Evolutionary conservation across 1,139 yeast genomes (phyloP).

Genomic region (Taiozyma sp.): DNA sequence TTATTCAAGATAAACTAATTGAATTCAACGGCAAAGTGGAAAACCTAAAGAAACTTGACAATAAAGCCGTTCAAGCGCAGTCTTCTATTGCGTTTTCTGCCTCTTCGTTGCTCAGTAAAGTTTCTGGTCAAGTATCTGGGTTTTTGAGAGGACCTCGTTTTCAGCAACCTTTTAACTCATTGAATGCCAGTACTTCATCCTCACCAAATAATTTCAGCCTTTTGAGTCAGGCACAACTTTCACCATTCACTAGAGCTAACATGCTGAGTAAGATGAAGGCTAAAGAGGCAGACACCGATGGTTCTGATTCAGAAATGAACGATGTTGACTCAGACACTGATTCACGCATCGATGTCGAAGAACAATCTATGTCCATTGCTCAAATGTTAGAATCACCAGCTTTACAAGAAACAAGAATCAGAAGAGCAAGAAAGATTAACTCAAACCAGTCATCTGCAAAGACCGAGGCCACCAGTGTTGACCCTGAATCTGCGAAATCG

Average conservation of each 20-base stretch:
- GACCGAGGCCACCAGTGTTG: not conserved
- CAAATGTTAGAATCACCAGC: constrained; percentile 2
- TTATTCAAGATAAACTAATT: constrained; percentile 25
- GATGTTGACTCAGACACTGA: constrained; percentile 20
- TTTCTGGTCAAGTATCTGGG: not conserved
- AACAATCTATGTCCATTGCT: constrained; percentile 3
- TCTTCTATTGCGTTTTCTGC: not conserved
- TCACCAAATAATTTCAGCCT: constrained; percentile 3
- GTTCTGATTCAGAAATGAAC: constrained; percentile 23
- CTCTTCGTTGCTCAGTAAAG: not conserved
- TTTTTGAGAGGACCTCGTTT: not conserved
- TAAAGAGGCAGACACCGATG: constrained; percentile 16
- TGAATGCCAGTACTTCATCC: not conserved
- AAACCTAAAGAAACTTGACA: constrained; percentile 8
- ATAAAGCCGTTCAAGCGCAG: not conserved
- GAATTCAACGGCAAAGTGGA: constrained; percentile 13
- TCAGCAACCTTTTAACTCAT: not conserved
- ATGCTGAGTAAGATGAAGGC: constrained; percentile 11
- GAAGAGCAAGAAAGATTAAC: not conserved
- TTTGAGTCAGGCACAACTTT: constrained; percentile 10
- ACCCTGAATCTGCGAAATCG: not conserved
- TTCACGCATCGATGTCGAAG: constrained; percentile 14
- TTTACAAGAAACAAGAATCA: not conserved
- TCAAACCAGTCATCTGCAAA: not conserved
- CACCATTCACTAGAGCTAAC: constrained; percentile 21